Percentiles rank a stretch among this genome's conserved stretches.
These are phyloP conservation scores for Castanea sativa DNA, from an alignment of 306 rosid species.

Conservation along the genomic window DNA sequence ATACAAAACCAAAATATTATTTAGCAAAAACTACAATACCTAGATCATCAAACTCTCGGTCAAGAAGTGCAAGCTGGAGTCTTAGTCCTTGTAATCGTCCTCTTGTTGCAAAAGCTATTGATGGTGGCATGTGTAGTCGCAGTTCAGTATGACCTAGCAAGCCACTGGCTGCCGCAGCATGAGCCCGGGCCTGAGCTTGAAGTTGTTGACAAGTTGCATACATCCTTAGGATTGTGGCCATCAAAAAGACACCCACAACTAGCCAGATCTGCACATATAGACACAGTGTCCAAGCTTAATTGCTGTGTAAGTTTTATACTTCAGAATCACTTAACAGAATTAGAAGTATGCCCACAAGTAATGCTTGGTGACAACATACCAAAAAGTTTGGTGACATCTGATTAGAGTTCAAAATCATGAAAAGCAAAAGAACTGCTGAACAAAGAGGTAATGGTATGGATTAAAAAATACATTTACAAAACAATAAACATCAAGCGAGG, in stretches of 20 bases:
- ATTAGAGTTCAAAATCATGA: conserved; percentile 87
- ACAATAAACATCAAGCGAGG: neutral
- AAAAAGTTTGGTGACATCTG: conserved; percentile 95
- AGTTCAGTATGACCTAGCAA: conserved; percentile 86
- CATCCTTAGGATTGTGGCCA: conserved; percentile 95
- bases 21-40: conserved; percentile 37
- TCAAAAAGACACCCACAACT: conserved; percentile 93
- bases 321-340: neutral
- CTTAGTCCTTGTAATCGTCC: conserved; percentile 96
- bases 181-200: conserved; percentile 92
- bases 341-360: neutral
- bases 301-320: neutral
- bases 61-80: conserved; percentile 98
- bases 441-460: conserved; percentile 11
- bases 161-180: conserved; percentile 79
- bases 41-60: conserved; percentile 92
- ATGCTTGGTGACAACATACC: conserved; percentile 36
- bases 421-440: conserved; percentile 72
- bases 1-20: neutral
- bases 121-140: conserved; percentile 84
- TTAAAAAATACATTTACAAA: conserved; percentile 7
- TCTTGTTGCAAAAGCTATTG: conserved; percentile 77
- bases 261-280: conserved; percentile 66
- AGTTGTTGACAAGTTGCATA: conserved; percentile 97
- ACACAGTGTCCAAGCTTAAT: neutral